phyloP scores from a whole-genome alignment of 148 eudicot genomes.

The Tetragonia tetragonoides region DNA sequence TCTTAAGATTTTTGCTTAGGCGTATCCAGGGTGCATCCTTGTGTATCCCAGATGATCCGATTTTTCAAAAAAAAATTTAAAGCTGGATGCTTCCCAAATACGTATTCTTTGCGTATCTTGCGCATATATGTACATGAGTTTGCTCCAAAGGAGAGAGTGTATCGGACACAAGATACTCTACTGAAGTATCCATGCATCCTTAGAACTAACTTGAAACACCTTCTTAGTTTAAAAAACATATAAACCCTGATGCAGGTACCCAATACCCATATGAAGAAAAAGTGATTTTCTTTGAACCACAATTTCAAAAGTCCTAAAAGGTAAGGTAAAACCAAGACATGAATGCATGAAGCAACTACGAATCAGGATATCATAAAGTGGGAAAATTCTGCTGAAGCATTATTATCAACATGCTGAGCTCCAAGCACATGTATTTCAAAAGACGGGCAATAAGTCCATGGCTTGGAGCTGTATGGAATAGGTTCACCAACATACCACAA shows the following conservation, averaged over 20 bases:
- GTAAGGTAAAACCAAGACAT: not conserved
- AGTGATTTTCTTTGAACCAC: not conserved
- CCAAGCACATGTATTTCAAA: not conserved
- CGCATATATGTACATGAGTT: too few species aligned
- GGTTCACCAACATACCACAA: not conserved
- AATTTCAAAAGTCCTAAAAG: not conserved
- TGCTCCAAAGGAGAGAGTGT: too few species aligned
- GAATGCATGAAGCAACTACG: too few species aligned
- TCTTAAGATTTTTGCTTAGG: too few species aligned
- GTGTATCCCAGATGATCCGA: too few species aligned
- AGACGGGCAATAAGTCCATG: not conserved
- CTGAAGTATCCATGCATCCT: too few species aligned
- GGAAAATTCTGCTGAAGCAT: not conserved
- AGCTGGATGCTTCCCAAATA: too few species aligned
- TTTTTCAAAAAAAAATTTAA: too few species aligned
- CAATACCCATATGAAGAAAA: not conserved
- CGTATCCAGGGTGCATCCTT: too few species aligned
- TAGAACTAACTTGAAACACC: too few species aligned
- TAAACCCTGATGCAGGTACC: not conserved
- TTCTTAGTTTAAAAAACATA: not conserved
- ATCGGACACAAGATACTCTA: too few species aligned
- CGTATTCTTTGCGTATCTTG: too few species aligned
- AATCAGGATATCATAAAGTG: not conserved
- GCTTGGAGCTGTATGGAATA: not conserved
- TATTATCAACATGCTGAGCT: not conserved